phyloP scores from a whole-genome alignment of 2,329 filamentous ascomycete species.

The Diaporthe citriasiana region DNA sequence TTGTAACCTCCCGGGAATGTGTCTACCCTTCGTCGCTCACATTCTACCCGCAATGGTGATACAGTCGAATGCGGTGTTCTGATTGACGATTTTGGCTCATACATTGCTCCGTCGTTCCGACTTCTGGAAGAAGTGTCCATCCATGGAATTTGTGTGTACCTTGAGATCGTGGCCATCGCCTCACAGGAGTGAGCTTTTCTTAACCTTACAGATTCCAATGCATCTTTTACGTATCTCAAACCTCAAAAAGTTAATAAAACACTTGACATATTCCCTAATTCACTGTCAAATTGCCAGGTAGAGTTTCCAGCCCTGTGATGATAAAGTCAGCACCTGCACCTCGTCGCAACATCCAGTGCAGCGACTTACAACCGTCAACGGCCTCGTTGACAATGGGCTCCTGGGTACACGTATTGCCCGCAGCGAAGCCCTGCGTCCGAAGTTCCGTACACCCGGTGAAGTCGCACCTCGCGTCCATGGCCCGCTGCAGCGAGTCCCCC shows the following conservation, averaged over 20 bases:
- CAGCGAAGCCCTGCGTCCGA: slow-evolving; percentile 44
- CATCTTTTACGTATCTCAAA: neutral
- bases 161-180: neutral
- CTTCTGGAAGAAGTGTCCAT: too few relatives aligned
- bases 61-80: neutral
- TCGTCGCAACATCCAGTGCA: neutral
- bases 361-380: slow-evolving; percentile 46
- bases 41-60: too few relatives aligned
- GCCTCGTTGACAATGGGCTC: slow-evolving; percentile 44
- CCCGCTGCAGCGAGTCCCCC: slow-evolving; percentile 50
- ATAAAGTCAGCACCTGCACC: neutral
- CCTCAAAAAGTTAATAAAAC: neutral
- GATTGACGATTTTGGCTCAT: neutral
- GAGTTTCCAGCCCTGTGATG: neutral
- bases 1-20: too few relatives aligned
- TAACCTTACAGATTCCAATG: too few relatives aligned
- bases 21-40: too few relatives aligned
- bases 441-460: slow-evolving; percentile 44
- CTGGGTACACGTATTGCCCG: slow-evolving; percentile 44
- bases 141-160: neutral
- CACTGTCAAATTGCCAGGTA: slow-evolving; percentile 29
- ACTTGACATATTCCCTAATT: neutral
- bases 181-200: too few relatives aligned
- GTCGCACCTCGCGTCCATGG: slow-evolving; percentile 43
- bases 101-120: neutral